Evolutionary conservation across 2,329 filamentous ascomycete species (phyloP).

Genomic region (Didymella keratinophila): DNA sequence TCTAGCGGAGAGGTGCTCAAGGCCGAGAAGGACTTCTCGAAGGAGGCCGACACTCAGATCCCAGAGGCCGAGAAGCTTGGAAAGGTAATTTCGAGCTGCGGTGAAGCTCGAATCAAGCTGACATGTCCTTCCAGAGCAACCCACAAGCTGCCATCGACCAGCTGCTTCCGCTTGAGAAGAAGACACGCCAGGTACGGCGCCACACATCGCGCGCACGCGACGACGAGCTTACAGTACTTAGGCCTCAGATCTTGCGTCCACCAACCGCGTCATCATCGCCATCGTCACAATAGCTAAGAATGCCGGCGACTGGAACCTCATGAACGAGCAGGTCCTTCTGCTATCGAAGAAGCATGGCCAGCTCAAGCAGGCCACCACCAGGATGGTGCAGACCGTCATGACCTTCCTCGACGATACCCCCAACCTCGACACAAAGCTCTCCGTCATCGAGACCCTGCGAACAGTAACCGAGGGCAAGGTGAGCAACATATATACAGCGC

Average conservation of each 20-base stretch:
- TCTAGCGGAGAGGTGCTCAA: slow-evolving; percentile 80
- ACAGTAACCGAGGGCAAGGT: slow-evolving; percentile 98
- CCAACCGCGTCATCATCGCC: slow-evolving; percentile 83
- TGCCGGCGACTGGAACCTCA: slow-evolving; percentile 87
- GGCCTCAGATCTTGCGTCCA: slow-evolving; percentile 95
- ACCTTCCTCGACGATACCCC: slow-evolving; percentile 87
- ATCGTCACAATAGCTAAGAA: slow-evolving; percentile 96
- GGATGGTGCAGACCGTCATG: slow-evolving; percentile 99
- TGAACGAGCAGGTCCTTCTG: slow-evolving; percentile 95
- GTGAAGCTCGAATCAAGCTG: slow-evolving; percentile 27
- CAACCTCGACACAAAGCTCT: slow-evolving; percentile 84
- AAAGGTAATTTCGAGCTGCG: slow-evolving; percentile 64
- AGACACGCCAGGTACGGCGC: slow-evolving; percentile 82
- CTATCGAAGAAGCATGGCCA: slow-evolving; percentile 99
- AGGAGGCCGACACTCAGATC: slow-evolving; percentile 91
- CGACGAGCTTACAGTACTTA: slow-evolving; percentile 52
- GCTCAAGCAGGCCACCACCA: slow-evolving; percentile 97
- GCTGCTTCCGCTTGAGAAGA: slow-evolving; percentile 90
- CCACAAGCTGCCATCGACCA: slow-evolving; percentile 91
- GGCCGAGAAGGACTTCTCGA: slow-evolving; percentile 98
- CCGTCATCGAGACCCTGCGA: slow-evolving; percentile 91
- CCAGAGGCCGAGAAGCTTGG: slow-evolving; percentile 90
- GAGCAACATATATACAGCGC: slow-evolving; percentile 27
- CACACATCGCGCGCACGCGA: slow-evolving; percentile 11
- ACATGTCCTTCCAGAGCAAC: slow-evolving; percentile 65